Evolutionary conservation across 1,284 basidiomycete genomes (phyloP), one percentile per base, ranked within the genome.

Genomic region (Cryptococcus hybrid): DNA sequence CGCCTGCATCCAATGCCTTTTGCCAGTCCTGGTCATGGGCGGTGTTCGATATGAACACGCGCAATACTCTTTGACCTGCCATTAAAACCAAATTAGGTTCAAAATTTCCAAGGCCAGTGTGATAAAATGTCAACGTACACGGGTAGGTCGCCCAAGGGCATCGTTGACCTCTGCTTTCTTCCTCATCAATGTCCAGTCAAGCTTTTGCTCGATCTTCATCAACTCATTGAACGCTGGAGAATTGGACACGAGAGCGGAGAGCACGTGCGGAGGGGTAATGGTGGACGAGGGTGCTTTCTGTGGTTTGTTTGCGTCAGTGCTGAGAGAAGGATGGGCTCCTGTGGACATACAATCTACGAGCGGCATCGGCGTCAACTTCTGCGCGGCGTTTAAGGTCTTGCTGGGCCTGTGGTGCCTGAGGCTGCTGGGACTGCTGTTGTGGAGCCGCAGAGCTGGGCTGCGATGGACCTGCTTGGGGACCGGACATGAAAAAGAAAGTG

Each of bases 121-220:
- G 47, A 3, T 9, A 18, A n/a, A 44, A n/a, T n/a, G 43, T 2
- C 15, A 6, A 64, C 75, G 61, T 59, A 79, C 80, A 63, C 77
- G 73, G 5, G 77, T 70, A 7, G 80, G 75, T 58, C 78, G 70
- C 15, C 76, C 76, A 47, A 92, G 72, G 18, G 89, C 85, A 73
- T 96, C 92, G 69, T 90, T 88, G 45, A 95, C 86, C 72, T 98
- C 95, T 9, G 89, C 88, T 63, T 85, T 86, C 76, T 96, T 96
- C 64, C 95, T 82, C 65, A 86, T 86, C 78, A 96, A 87, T 5
- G 91, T 95, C 95, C 95, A 98, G 77, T 98, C 94, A 8, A 98
- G 82, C 74, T 88, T 90, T 61, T 89, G 84, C 77, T 97, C 94
- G 83, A 92, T 89, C 59, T 89, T 87, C 48, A 94, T 80, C 37